Evolutionary conservation across 148 eudicot species (phyloP).

Genomic region (Vaccinium corymbosum): DNA sequence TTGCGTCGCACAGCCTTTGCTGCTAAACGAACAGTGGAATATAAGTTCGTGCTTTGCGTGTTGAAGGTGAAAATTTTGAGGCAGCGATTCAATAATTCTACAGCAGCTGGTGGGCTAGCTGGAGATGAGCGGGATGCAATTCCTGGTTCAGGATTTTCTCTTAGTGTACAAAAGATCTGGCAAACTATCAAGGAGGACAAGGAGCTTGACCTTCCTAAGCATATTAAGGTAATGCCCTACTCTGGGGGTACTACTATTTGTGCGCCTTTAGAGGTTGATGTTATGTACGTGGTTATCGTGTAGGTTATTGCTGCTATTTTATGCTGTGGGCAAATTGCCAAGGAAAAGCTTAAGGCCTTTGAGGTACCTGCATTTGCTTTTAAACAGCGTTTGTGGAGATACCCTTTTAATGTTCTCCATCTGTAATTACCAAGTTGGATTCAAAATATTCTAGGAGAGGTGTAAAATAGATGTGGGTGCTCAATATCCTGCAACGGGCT

Average conservation of each 20-base stretch:
- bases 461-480: too few species aligned
- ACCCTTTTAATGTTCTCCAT: too few species aligned
- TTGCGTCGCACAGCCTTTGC: neutral
- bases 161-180: constrained; percentile 87
- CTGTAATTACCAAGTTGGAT: too few species aligned
- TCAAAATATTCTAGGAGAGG: too few species aligned
- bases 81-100: constrained; percentile 76
- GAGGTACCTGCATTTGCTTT: too few species aligned
- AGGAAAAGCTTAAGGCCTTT: too few species aligned
- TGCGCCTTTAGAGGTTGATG: neutral
- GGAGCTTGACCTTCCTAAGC: constrained; percentile 87
- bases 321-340: too few species aligned
- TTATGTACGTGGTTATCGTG: neutral
- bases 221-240: constrained; percentile 42
- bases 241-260: neutral
- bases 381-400: too few species aligned
- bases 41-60: neutral
- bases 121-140: constrained; percentile 91
- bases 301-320: constrained; percentile 35
- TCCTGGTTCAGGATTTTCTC: constrained; percentile 91
- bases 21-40: neutral
- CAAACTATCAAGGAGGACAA: constrained; percentile 77
- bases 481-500: too few species aligned
- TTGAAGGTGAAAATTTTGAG: constrained; percentile 79
- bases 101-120: constrained; percentile 97